These are phyloP conservation scores for Nakaseomyces sp. DNA, from an alignment of 1,139 yeast species.

Conservation along the genomic window DNA sequence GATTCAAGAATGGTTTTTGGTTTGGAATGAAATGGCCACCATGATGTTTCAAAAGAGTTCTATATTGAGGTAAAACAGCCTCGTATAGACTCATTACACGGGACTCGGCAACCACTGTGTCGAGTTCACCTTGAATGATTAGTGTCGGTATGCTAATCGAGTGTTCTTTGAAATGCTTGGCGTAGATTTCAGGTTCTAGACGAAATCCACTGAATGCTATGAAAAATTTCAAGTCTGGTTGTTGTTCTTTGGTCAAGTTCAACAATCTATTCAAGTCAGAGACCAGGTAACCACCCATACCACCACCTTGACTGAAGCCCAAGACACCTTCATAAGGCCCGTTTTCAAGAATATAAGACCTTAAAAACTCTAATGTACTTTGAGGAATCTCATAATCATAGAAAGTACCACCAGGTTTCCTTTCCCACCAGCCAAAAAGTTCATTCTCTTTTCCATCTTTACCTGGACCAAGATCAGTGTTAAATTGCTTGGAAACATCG, in stretches of 20 bases:
- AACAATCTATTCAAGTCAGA: constrained; percentile 35
- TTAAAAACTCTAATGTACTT: constrained; percentile 19
- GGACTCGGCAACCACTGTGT: constrained; percentile 73
- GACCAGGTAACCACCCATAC: constrained; percentile 52
- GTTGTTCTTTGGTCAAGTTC: constrained; percentile 24
- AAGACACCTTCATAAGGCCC: constrained; percentile 86
- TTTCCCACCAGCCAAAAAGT: constrained; percentile 29
- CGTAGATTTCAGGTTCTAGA: constrained; percentile 46
- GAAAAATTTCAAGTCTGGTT: constrained; percentile 54
- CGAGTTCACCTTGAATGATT: constrained; percentile 79
- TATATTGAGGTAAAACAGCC: constrained; percentile 39
- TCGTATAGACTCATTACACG: constrained; percentile 53
- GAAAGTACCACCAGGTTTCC: constrained; percentile 12
- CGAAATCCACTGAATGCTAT: constrained; percentile 72
- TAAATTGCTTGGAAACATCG: constrained; percentile 13
- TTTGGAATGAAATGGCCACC: constrained; percentile 90
- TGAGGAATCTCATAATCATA: constrained; percentile 19
- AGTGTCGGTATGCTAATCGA: constrained; percentile 47
- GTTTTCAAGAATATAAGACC: constrained; percentile 33
- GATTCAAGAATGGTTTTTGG: constrained; percentile 48
- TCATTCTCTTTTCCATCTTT: constrained; percentile 11
- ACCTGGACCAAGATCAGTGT: constrained; percentile 7
- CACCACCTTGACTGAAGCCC: constrained; percentile 93
- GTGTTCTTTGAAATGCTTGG: constrained; percentile 35
- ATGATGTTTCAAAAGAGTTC: constrained; percentile 56